phyloP scores from a whole-genome alignment of 2,329 filamentous ascomycete species.

The Nectriaceae sp. region DNA sequence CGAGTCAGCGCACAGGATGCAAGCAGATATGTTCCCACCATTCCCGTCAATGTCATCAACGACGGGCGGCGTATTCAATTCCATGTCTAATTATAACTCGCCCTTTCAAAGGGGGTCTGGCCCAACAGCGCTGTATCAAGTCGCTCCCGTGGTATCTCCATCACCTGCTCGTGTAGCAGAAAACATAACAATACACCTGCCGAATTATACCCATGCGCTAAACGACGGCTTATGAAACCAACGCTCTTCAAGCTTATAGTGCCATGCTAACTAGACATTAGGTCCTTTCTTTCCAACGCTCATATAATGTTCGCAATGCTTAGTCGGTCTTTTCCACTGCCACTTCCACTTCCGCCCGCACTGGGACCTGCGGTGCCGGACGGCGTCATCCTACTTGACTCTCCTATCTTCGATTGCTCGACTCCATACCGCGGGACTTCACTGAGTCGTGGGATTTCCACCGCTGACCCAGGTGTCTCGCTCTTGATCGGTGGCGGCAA shows the following conservation, averaged over 20 bases:
- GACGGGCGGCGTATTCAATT: neutral
- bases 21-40: too few species aligned
- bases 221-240: too few species aligned
- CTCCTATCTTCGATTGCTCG: constrained; percentile 25
- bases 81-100: neutral
- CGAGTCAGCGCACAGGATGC: too few species aligned
- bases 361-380: constrained; percentile 26
- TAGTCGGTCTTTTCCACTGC: constrained; percentile 35
- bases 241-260: neutral
- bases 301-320: constrained; percentile 50
- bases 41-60: too few species aligned
- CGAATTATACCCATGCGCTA: neutral
- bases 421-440: constrained; percentile 33
- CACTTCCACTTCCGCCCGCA: constrained; percentile 8
- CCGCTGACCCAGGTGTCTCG: constrained; percentile 31
- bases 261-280: neutral
- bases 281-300: constrained; percentile 1
- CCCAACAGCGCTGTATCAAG: neutral
- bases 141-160: neutral
- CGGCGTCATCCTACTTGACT: constrained; percentile 24
- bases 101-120: neutral
- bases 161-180: neutral
- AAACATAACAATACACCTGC: neutral
- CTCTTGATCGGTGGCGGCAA: constrained; percentile 38
- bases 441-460: constrained; percentile 30